Evolutionary conservation across 2,329 filamentous ascomycete genomes (phyloP).

Genomic region (Trichoderma koningiopsis): DNA sequence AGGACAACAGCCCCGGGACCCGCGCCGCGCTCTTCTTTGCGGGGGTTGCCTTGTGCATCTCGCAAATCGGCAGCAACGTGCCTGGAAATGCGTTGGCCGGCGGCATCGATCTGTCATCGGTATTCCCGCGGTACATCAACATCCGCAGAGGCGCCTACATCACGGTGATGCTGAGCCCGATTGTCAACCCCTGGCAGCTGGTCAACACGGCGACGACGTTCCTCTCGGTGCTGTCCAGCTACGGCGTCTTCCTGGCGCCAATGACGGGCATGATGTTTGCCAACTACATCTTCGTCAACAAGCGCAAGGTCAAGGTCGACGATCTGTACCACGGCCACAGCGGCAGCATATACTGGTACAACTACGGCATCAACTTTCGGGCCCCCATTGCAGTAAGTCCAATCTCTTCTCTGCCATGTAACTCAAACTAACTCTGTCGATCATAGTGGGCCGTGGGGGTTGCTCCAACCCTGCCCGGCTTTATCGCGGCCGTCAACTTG

Average conservation of each 20-base stretch:
- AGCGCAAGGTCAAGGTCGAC: conserved; percentile 41
- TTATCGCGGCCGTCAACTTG: conserved; percentile 44
- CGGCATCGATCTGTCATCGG: conserved; percentile 44
- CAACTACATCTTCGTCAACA: conserved; percentile 40
- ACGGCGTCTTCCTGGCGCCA: conserved; percentile 43
- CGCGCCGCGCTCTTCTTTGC: conserved; percentile 45
- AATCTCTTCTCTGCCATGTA: not conserved
- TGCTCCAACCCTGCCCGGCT: conserved; percentile 46
- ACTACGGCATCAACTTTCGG: conserved; percentile 44
- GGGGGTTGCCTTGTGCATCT: conserved; percentile 40
- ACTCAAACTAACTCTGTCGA: not conserved
- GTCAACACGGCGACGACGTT: conserved; percentile 43
- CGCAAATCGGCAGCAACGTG: conserved; percentile 44
- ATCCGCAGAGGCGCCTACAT: conserved; percentile 44
- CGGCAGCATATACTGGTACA: conserved; percentile 45
- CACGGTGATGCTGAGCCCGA: conserved; percentile 40
- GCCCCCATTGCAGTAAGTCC: conserved; percentile 43
- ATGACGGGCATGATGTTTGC: conserved; percentile 46
- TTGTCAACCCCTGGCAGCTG: conserved; percentile 44
- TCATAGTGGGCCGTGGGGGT: conserved; percentile 45
- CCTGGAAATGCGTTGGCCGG: conserved; percentile 43
- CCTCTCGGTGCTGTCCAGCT: conserved; percentile 41
- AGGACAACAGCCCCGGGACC: conserved; percentile 38
- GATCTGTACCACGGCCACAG: conserved; percentile 39
- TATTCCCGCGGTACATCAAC: conserved; percentile 43